A percentile compares a stretch with the other conserved stretches of the same genome.
Evolutionary conservation across 257 asterid species (phyloP).

Genomic region (Jacaranda mimosifolia): DNA sequence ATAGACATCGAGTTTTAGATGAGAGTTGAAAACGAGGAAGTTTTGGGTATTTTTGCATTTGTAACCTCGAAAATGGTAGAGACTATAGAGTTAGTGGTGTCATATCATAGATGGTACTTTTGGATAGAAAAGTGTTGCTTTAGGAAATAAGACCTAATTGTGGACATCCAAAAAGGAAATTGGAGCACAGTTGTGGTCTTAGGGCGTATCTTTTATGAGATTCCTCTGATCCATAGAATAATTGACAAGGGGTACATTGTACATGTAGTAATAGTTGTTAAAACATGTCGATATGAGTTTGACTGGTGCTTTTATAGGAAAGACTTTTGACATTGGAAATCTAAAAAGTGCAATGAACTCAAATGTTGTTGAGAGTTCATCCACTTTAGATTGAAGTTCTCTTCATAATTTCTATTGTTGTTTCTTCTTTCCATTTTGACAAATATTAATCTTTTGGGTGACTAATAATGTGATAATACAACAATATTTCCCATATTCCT

Average conservation of each 20-base stretch:
- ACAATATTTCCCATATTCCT: not conserved
- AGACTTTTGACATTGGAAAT: not conserved
- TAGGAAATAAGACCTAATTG: not conserved
- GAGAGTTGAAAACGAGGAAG: no score
- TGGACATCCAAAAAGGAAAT: conserved; percentile 7
- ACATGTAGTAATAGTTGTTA: conserved; percentile 5
- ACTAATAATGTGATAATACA: conserved; percentile 20
- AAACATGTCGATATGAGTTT: not conserved
- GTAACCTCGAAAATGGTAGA: not conserved
- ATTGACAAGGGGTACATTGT: conserved; percentile 1
- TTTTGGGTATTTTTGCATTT: not conserved
- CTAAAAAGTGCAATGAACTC: conserved; percentile 10
- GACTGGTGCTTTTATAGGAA: conserved; percentile 2
- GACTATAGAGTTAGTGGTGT: not conserved
- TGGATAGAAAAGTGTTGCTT: not conserved
- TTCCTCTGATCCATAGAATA: not conserved
- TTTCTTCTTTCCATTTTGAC: not conserved
- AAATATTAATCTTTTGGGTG: conserved; percentile 1
- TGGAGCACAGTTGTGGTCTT: not conserved
- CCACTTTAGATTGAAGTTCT: conserved; percentile 10
- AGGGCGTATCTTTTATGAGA: not conserved
- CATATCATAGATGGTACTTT: not conserved
- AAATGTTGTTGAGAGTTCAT: conserved; percentile 2
- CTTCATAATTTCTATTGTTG: not conserved
- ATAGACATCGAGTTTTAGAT: no score